These are phyloP conservation scores for Aspergillus taichungensis DNA, from an alignment of 495 filamentous ascomycete genomes.

Conservation along the genomic window DNA sequence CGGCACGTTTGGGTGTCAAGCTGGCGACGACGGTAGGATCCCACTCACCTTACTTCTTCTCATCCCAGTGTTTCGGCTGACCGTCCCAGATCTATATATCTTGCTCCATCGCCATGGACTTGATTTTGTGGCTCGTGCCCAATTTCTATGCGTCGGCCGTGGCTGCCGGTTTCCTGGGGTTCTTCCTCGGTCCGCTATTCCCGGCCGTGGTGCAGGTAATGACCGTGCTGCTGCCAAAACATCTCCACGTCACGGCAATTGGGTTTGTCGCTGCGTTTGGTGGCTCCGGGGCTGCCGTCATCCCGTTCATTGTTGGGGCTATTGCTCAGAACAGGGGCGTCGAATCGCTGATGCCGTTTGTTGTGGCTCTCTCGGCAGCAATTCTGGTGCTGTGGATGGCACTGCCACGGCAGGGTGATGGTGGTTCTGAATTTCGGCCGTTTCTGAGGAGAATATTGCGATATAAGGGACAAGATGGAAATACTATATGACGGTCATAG, in stretches of 20 bases:
- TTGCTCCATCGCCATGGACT: slow-evolving; percentile 43
- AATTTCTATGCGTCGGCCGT: slow-evolving; percentile 65
- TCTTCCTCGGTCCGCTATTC: slow-evolving; percentile 60
- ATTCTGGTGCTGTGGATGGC: slow-evolving; percentile 49
- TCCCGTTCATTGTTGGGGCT: slow-evolving; percentile 78
- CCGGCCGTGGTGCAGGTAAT: slow-evolving; percentile 70
- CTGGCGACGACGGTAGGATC: slow-evolving; percentile 41
- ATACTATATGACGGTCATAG: no score
- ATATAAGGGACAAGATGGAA: no score
- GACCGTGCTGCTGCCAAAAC: slow-evolving; percentile 70
- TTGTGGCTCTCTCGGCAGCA: slow-evolving; percentile 54
- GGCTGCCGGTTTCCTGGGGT: slow-evolving; percentile 58
- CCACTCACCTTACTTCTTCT: not conserved
- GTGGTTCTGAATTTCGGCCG: no score
- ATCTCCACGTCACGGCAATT: slow-evolving; percentile 72
- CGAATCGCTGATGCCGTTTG: slow-evolving; percentile 68
- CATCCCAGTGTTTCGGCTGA: not conserved
- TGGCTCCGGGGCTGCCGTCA: slow-evolving; percentile 66
- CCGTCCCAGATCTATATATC: slow-evolving; percentile 38
- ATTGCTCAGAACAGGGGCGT: slow-evolving; percentile 78
- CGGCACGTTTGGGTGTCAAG: slow-evolving; percentile 52
- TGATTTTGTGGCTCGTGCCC: slow-evolving; percentile 62
- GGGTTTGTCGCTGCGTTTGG: slow-evolving; percentile 81
- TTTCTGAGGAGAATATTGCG: no score
- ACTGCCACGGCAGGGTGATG: slow-evolving; percentile 18